Conservation (phyloP, 2,329 filamentous ascomycete genomes). For the Akanthomyces uredinophilus region DNA sequence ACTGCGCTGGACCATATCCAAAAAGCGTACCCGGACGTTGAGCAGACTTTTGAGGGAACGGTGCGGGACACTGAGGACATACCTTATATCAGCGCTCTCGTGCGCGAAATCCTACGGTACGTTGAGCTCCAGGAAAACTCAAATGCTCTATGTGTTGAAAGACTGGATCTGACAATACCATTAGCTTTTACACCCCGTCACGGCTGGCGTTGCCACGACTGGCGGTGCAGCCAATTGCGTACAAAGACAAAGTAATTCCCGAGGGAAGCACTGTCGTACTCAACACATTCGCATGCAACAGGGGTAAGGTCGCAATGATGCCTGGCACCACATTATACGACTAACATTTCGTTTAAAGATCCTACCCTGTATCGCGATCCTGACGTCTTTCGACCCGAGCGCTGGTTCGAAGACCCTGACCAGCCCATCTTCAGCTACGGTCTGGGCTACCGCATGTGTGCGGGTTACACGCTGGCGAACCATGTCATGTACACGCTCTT, state of each 20-base stretch:
- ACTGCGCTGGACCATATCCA: background rate
- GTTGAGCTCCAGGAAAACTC: background rate
- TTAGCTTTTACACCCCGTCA: slow-evolving; percentile 1
- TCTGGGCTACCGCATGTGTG: slow-evolving; percentile 10
- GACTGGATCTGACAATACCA: background rate
- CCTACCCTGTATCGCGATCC: slow-evolving; percentile 1
- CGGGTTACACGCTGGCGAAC: slow-evolving; percentile 10
- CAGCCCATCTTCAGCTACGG: slow-evolving; percentile 13
- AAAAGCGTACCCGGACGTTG: background rate
- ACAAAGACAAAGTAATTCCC: slow-evolving; percentile 6
- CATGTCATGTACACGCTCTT: slow-evolving; percentile 9
- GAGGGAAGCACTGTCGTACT: background rate
- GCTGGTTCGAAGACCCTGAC: slow-evolving; percentile 8
- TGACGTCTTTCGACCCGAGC: slow-evolving; percentile 6
- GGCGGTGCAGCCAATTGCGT: background rate
- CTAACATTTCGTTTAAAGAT: background rate
- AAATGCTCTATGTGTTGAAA: background rate
- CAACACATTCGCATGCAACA: slow-evolving; percentile 9
- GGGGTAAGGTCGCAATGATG: background rate
- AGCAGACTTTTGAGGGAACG: background rate
- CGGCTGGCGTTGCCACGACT: slow-evolving; percentile 1
- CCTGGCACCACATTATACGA: background rate
- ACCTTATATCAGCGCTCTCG: slow-evolving; percentile 5
- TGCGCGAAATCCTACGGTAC: slow-evolving; percentile 1
- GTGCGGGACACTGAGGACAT: background rate